A percentile compares a stretch with the other conserved stretches of the same genome.
Evolutionary conservation across 2,329 filamentous ascomycete genomes (phyloP).

Genomic region (Dactylellina drechsleri): DNA sequence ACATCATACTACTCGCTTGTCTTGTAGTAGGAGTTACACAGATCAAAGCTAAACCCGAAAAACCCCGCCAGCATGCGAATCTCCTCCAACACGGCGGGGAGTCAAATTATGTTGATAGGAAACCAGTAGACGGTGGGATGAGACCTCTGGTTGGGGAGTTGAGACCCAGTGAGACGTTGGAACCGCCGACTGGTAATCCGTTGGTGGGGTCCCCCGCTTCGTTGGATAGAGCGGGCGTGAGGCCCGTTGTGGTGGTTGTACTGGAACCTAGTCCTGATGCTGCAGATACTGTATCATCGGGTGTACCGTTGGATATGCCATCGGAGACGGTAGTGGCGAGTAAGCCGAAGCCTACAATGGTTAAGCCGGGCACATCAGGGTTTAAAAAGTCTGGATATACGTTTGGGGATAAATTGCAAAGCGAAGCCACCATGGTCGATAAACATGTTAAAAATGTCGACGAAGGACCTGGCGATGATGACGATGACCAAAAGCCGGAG

Average conservation of each 20-base stretch:
- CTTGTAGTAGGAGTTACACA: too few relatives aligned
- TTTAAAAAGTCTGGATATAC: too few relatives aligned
- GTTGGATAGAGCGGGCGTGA: neutral
- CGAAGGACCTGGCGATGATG: neutral
- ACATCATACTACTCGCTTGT: too few relatives aligned
- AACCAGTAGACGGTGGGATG: neutral
- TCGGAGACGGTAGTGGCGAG: too few relatives aligned
- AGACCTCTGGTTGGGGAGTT: slow-evolving; percentile 7
- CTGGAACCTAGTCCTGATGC: neutral
- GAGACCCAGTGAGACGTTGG: neutral
- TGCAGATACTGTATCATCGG: too few relatives aligned
- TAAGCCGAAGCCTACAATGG: too few relatives aligned
- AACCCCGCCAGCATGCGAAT: too few relatives aligned
- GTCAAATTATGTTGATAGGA: too few relatives aligned
- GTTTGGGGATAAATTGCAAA: neutral
- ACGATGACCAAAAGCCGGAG: neutral
- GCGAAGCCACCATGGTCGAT: neutral
- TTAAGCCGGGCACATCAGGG: too few relatives aligned
- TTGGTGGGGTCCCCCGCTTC: neutral
- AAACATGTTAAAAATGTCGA: neutral
- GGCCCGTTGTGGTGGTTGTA: neutral
- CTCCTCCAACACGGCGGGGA: too few relatives aligned
- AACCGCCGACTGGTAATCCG: neutral
- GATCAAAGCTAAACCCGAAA: too few relatives aligned
- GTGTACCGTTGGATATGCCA: too few relatives aligned